Evolutionary conservation across 2,329 filamentous ascomycete genomes (phyloP), one percentile per base, ranked within the genome.

Genomic region (Geoglossum cookeanum): DNA sequence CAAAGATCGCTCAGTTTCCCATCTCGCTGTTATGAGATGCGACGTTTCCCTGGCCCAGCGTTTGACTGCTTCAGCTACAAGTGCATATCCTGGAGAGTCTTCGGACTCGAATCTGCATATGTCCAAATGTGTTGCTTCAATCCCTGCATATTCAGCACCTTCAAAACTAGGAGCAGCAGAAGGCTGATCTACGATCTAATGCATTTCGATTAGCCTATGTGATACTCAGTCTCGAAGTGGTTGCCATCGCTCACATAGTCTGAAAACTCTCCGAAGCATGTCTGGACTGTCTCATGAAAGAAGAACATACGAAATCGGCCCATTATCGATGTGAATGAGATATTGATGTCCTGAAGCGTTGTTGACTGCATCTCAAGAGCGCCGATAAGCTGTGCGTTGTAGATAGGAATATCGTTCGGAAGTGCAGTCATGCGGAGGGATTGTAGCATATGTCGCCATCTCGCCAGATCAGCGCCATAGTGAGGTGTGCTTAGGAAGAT

Each of bases 401-500:
- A n/a, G n/a, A n/a, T n/a, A n/a, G n/a, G n/a, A n/a, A n/a, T n/a
- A n/a, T n/a, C n/a, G n/a, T n/a, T n/a, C n/a, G n/a, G n/a, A n/a
- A n/a, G n/a, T n/a, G n/a, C n/a, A n/a, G n/a, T n/a, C n/a, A n/a
- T n/a, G n/a, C n/a, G n/a, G n/a, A n/a, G n/a, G n/a, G n/a, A n/a
- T 75, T 87, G 82, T 39, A 87, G 69, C 57, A 84, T 70, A 11
- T 77, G 69, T 0, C 79, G 84, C 83, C 83, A 87, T 62, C 78
- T 76, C 1, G 83, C 84, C 1, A 82, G 69, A 60, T 81, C 81
- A 1, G 83, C 80, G 6, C 84, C 85, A n/a, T 76, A 78, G 66
- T 89, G 85, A 6, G 85, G 85, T 11, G 85, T 90, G 8, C 85
- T 85, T 33, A 90, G 74, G 66, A 90, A 90, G 39, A 89, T 74